These are phyloP conservation scores for Aspergillus fijiensis DNA, from an alignment of 2,329 filamentous ascomycete species.

Conservation along the genomic window DNA sequence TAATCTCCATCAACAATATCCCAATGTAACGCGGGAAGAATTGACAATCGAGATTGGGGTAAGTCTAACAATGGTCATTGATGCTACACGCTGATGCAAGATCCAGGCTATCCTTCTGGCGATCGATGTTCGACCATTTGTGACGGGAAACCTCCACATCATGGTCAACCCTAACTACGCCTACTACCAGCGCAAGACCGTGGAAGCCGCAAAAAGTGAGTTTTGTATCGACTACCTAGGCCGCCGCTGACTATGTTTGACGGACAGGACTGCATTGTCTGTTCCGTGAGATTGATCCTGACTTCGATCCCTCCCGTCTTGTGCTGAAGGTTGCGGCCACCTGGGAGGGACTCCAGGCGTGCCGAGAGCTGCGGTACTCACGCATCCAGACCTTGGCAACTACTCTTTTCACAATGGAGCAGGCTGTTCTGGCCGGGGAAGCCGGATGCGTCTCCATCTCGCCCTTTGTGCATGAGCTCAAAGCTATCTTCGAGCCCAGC, in stretches of 20 bases:
- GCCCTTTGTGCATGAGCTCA: constrained; percentile 58
- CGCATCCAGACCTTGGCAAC: constrained; percentile 25
- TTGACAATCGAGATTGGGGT: constrained; percentile 4
- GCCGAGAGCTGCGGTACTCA: neutral
- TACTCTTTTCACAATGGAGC: constrained; percentile 60
- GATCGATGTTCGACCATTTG: neutral
- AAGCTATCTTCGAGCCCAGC: neutral
- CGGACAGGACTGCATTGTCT: constrained; percentile 2
- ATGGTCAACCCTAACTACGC: constrained; percentile 6
- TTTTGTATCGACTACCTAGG: neutral
- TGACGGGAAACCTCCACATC: constrained; percentile 6
- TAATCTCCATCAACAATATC: neutral
- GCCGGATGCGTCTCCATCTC: constrained; percentile 59
- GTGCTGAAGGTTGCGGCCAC: constrained; percentile 12
- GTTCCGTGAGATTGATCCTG: neutral
- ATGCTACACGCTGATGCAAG: neutral
- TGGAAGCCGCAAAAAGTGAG: neutral
- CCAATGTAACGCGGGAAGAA: neutral
- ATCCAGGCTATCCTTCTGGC: constrained; percentile 1
- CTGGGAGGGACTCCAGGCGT: constrained; percentile 10
- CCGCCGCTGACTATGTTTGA: neutral
- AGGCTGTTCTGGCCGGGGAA: constrained; percentile 56
- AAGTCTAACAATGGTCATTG: too few relatives aligned
- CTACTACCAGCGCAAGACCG: neutral
- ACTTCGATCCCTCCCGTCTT: neutral